Conservation (phyloP, 768 basidiomycete genomes). For the Russula foetens region DNA sequence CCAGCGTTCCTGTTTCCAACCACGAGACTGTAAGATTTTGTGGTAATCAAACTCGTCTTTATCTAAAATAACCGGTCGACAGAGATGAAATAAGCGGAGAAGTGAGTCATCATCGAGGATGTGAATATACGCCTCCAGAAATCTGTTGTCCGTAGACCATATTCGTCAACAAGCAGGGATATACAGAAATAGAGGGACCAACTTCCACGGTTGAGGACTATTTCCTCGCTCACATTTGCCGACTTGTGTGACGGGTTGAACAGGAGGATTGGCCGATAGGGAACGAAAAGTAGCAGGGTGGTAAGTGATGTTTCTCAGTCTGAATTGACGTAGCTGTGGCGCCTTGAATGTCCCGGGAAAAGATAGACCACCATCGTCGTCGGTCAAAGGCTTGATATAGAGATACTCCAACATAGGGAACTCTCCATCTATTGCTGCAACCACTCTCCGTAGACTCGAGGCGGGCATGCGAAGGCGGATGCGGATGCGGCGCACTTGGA, state of each 20-base stretch:
- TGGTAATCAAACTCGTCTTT: background rate
- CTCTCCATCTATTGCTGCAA: no score
- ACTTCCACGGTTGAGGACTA: background rate
- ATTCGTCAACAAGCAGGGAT: background rate
- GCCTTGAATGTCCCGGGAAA: no score
- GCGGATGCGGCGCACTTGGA: no score
- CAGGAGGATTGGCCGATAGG: background rate
- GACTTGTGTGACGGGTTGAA: background rate
- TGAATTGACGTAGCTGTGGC: no score
- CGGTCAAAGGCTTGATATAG: no score
- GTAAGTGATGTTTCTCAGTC: background rate
- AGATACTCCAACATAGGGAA: no score
- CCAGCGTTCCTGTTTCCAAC: background rate
- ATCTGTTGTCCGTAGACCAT: background rate
- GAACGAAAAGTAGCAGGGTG: background rate
- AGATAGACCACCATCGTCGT: no score
- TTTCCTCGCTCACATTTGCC: background rate
- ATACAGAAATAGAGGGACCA: background rate
- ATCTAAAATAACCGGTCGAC: background rate
- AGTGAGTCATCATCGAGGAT: background rate
- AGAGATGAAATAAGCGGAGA: background rate
- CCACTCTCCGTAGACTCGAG: no score
- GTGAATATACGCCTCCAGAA: background rate
- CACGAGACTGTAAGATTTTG: background rate
- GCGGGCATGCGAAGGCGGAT: no score